Conservation (phyloP, 371 early-diverging fungal genomes). For the Mucor velutinosus region DNA sequence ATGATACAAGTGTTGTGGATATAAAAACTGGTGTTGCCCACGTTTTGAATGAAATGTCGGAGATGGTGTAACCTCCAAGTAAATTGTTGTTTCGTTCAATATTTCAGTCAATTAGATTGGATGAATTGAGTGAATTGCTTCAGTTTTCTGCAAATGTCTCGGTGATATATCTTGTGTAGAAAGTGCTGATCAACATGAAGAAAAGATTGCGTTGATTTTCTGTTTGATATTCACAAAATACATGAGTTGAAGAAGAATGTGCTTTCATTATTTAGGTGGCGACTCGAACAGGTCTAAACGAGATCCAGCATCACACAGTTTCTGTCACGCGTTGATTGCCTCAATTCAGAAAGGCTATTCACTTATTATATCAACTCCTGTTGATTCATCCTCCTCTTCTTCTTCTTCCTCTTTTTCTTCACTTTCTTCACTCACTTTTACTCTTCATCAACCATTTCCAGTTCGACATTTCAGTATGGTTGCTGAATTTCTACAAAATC, state of each 20-base stretch:
- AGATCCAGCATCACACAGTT: slow-evolving; percentile 6
- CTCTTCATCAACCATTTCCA: slow-evolving; percentile 14
- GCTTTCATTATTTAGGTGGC: slow-evolving; percentile 14
- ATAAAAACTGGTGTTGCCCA: slow-evolving; percentile 15
- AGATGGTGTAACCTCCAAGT: slow-evolving; percentile 2
- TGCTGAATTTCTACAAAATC: slow-evolving; percentile 21
- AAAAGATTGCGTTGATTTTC: background rate
- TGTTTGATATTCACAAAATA: background rate
- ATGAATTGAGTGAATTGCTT: background rate
- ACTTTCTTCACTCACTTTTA: slow-evolving; percentile 14
- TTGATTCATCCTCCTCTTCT: background rate
- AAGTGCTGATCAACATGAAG: background rate
- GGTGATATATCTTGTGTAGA: background rate
- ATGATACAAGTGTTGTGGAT: slow-evolving; percentile 2
- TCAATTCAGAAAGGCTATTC: slow-evolving; percentile 28
- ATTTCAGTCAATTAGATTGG: background rate
- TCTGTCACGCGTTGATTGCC: slow-evolving; percentile 30
- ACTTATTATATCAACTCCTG: slow-evolving; percentile 12
- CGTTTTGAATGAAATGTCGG: slow-evolving; percentile 11
- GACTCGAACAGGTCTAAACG: background rate
- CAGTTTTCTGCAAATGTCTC: background rate
- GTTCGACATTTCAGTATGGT: slow-evolving; percentile 17
- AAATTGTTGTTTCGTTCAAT: background rate
- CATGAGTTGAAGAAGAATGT: slow-evolving; percentile 5
- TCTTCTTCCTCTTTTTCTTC: background rate